Percentiles rank a stretch among this genome's conserved stretches.
Conservation (phyloP, 768 basidiomycete genomes). For the Naematelia encephala region DNA sequence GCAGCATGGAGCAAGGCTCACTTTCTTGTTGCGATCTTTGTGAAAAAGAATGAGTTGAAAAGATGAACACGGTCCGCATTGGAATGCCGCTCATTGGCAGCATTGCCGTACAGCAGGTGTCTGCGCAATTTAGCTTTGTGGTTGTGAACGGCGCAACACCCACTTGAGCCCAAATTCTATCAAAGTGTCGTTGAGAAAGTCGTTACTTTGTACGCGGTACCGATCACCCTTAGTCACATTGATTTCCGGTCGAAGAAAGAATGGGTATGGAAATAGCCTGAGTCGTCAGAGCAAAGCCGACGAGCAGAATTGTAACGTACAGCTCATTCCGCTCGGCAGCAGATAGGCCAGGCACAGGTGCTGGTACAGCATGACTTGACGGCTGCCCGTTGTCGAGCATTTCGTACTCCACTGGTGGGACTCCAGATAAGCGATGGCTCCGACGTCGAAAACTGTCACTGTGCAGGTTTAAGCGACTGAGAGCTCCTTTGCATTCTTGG, state of each 20-base stretch:
- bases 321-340: conserved; percentile 19
- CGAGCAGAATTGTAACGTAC: conserved; percentile 13
- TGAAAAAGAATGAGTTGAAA: conserved; percentile 98
- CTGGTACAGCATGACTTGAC: not conserved
- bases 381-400: not conserved
- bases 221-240: conserved; percentile 78
- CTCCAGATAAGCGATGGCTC: conserved; percentile 1
- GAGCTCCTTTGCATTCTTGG: not conserved
- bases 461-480: not conserved
- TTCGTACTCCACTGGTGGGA: not conserved
- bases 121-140: not conserved
- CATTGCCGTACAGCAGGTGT: not conserved
- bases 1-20: conserved; percentile 4
- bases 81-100: not conserved
- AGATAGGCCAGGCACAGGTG: not conserved
- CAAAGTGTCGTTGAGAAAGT: conserved; percentile 92
- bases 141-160: conserved; percentile 36
- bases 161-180: conserved; percentile 96
- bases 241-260: conserved; percentile 51
- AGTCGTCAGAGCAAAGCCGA: conserved; percentile 4
- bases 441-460: conserved; percentile 1
- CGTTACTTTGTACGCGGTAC: conserved; percentile 67
- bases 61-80: conserved; percentile 61
- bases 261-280: conserved; percentile 38
- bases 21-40: conserved; percentile 70